A percentile compares a stretch with the other conserved stretches of the same genome.
Evolutionary conservation across 2,329 filamentous ascomycete genomes (phyloP).

Genomic region (Ophiostoma triangulosporum): DNA sequence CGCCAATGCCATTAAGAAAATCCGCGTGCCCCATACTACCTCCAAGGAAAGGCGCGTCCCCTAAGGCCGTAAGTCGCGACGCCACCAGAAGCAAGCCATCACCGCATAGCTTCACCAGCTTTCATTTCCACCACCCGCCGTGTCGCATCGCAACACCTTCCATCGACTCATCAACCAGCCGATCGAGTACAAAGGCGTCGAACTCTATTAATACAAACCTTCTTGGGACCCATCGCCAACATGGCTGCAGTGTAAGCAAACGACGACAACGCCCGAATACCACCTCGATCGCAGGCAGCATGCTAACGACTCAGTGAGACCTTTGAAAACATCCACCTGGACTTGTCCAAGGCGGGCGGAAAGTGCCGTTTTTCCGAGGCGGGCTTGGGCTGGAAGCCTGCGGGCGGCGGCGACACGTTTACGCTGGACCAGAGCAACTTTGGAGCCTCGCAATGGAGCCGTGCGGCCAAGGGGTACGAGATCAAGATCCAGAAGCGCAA

Average conservation of each 20-base stretch:
- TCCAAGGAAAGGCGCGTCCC: background rate
- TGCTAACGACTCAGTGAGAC: conserved; percentile 48
- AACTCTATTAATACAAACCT: no score
- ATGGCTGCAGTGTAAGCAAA: background rate
- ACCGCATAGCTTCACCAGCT: background rate
- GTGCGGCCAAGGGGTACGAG: conserved; percentile 83
- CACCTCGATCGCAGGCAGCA: background rate
- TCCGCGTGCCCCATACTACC: no score
- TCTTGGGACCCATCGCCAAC: background rate
- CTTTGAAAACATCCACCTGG: conserved; percentile 94
- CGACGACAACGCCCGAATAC: background rate
- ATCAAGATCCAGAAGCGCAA: conserved; percentile 80
- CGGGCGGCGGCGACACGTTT: conserved; percentile 77
- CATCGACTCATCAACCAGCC: no score
- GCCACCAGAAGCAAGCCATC: background rate
- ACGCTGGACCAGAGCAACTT: conserved; percentile 84
- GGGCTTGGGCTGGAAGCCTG: conserved; percentile 90
- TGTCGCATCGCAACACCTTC: background rate
- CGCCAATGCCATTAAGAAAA: no score
- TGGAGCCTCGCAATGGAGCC: conserved; percentile 81
- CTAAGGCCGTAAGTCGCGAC: background rate
- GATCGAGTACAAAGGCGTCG: background rate
- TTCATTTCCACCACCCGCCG: background rate
- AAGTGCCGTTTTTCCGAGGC: conserved; percentile 92
- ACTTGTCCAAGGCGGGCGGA: conserved; percentile 82